These are phyloP conservation scores for Gossypium lobatum DNA, from an alignment of 441 rosid genomes.

Conservation along the genomic window DNA sequence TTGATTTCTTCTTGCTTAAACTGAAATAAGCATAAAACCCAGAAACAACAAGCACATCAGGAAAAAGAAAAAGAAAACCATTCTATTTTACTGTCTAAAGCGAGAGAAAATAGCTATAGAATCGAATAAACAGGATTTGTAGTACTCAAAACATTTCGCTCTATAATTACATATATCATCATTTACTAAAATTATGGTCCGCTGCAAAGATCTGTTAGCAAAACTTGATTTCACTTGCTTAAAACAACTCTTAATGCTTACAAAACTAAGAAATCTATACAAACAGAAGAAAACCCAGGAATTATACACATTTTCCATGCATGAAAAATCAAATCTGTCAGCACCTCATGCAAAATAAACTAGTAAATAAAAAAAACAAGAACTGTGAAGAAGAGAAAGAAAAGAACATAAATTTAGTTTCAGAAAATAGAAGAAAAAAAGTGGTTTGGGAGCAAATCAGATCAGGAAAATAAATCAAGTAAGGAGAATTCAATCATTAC, in stretches of 20 bases:
- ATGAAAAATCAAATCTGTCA: neutral
- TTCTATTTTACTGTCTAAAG: neutral
- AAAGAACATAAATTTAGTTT: too few species aligned
- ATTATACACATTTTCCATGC: neutral
- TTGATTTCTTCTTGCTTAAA: constrained; percentile 50
- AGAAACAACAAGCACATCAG: constrained; percentile 7
- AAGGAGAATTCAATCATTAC: constrained; percentile 1
- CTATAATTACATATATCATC: neutral
- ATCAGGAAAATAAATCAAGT: constrained; percentile 1
- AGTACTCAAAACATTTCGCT: neutral
- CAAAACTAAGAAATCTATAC: neutral
- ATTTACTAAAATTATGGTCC: neutral
- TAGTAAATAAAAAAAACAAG: neutral
- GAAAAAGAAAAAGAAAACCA: neutral
- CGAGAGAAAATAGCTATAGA: neutral
- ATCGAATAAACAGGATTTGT: neutral
- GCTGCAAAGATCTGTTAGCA: neutral
- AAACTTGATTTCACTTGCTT: neutral
- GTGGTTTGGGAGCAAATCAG: neutral
- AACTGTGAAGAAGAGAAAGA: neutral
- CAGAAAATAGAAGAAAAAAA: neutral
- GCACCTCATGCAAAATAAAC: neutral
- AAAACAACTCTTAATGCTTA: neutral
- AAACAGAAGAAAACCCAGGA: neutral
- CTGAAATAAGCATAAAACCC: constrained; percentile 25